phyloP scores from a whole-genome alignment of 257 asterid genomes.

The Ophiorrhiza pumila region DNA sequence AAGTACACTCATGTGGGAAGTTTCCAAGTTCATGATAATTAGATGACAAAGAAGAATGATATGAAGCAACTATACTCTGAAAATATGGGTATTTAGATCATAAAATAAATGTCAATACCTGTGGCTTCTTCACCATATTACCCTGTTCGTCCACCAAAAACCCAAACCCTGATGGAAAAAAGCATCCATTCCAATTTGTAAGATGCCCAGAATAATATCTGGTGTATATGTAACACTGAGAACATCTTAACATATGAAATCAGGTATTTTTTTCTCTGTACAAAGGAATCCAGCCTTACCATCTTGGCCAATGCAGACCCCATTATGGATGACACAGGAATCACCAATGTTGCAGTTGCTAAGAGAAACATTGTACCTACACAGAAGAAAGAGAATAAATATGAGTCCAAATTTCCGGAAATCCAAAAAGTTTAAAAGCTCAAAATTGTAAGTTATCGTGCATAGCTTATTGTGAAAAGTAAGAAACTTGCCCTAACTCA shows the following conservation, averaged over 20 bases:
- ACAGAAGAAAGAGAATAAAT: background rate
- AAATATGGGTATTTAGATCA: background rate
- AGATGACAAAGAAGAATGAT: background rate
- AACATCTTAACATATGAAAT: background rate
- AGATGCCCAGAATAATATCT: background rate
- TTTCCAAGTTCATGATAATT: background rate
- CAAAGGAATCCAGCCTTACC: constrained; percentile 40
- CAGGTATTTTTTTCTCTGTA: background rate
- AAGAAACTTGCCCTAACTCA: background rate
- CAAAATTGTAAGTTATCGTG: background rate
- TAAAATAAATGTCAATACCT: constrained; percentile 35
- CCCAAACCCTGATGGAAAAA: constrained; percentile 65
- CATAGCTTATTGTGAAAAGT: background rate
- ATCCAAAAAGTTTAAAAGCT: background rate
- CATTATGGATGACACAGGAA: constrained; percentile 67
- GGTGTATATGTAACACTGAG: background rate
- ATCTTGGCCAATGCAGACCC: constrained; percentile 95
- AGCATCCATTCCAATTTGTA: background rate
- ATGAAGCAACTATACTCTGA: background rate
- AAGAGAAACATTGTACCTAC: constrained; percentile 70
- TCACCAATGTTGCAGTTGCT: constrained; percentile 78
- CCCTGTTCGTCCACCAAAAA: constrained; percentile 71
- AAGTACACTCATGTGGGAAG: background rate
- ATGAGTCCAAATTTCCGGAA: background rate
- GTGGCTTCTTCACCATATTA: constrained; percentile 84